phyloP scores from a whole-genome alignment of 1,284 basidiomycete genomes.

The Ceratobasidium sp. region DNA sequence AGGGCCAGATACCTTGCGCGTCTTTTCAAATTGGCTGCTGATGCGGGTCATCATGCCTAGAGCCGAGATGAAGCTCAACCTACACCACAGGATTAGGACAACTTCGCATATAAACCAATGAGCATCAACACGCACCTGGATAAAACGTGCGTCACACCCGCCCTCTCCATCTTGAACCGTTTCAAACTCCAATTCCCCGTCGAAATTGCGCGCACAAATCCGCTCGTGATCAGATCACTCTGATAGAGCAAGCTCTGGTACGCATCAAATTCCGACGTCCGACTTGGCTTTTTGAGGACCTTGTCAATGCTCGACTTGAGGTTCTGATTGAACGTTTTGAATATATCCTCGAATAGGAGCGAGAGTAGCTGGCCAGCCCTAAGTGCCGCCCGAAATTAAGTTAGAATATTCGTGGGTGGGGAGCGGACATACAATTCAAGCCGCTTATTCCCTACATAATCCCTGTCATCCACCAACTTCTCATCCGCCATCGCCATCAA shows the following conservation, averaged over 20 bases:
- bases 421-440: slow-evolving; percentile 80
- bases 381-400: slow-evolving; percentile 22
- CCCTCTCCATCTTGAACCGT: slow-evolving; percentile 99
- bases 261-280: slow-evolving; percentile 95
- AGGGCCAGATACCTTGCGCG: slow-evolving; percentile 97
- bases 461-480: slow-evolving; percentile 97
- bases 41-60: slow-evolving; percentile 99
- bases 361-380: slow-evolving; percentile 97
- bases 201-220: slow-evolving; percentile 97
- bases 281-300: slow-evolving; percentile 94
- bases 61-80: slow-evolving; percentile 95
- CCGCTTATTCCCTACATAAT: slow-evolving; percentile 99
- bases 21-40: slow-evolving; percentile 99
- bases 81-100: slow-evolving; percentile 52
- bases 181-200: slow-evolving; percentile 99
- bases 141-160: slow-evolving; percentile 97
- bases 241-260: slow-evolving; percentile 93
- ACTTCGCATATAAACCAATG: neutral
- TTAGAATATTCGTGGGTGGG: slow-evolving; percentile 10
- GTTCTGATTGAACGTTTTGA: slow-evolving; percentile 98
- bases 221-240: slow-evolving; percentile 93
- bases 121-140: slow-evolving; percentile 50
- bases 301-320: slow-evolving; percentile 98
- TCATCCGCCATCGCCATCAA: slow-evolving; percentile 96
- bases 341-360: slow-evolving; percentile 95